phyloP scores from a whole-genome alignment of 805 yeast genomes.

The Helenozyma rhizophorensis region DNA sequence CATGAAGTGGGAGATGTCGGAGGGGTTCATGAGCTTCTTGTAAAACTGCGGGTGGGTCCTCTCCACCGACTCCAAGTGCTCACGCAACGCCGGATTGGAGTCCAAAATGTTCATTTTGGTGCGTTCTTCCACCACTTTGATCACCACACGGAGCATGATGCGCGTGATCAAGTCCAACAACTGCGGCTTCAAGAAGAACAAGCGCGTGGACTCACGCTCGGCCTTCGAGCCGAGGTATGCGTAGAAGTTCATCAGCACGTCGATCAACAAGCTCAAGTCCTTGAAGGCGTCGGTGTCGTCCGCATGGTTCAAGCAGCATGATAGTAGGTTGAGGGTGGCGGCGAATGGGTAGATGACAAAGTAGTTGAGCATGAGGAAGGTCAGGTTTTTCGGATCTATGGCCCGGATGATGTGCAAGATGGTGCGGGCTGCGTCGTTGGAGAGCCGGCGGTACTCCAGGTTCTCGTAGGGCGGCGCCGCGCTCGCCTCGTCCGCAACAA shows the following conservation, averaged over 20 bases:
- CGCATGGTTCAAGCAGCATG: slow-evolving; percentile 29
- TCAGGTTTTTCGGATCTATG: slow-evolving; percentile 16
- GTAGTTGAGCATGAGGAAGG: slow-evolving; percentile 29
- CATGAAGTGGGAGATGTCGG: background rate
- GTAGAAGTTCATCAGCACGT: slow-evolving; percentile 17
- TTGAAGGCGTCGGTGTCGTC: slow-evolving; percentile 20
- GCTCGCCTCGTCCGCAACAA: slow-evolving; percentile 15
- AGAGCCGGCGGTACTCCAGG: slow-evolving; percentile 23
- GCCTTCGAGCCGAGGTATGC: slow-evolving; percentile 7
- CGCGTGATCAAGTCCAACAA: slow-evolving; percentile 19
- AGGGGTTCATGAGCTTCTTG: slow-evolving; percentile 1
- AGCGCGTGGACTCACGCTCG: slow-evolving; percentile 7
- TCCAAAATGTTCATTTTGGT: slow-evolving; percentile 14
- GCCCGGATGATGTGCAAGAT: slow-evolving; percentile 23
- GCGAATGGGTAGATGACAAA: slow-evolving; percentile 27
- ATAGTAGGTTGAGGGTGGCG: slow-evolving; percentile 27
- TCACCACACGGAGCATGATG: slow-evolving; percentile 19
- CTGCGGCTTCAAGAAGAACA: slow-evolving; percentile 11
- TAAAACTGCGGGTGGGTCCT: slow-evolving; percentile 17
- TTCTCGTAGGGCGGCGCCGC: slow-evolving; percentile 13
- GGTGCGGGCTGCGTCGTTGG: slow-evolving; percentile 35
- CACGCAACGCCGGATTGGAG: slow-evolving; percentile 13
- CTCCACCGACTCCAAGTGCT: slow-evolving; percentile 15
- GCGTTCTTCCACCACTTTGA: slow-evolving; percentile 19
- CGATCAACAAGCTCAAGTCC: slow-evolving; percentile 30